Evolutionary conservation across 495 filamentous ascomycete genomes (phyloP).

Genomic region (Lasiosphaeria ovina): DNA sequence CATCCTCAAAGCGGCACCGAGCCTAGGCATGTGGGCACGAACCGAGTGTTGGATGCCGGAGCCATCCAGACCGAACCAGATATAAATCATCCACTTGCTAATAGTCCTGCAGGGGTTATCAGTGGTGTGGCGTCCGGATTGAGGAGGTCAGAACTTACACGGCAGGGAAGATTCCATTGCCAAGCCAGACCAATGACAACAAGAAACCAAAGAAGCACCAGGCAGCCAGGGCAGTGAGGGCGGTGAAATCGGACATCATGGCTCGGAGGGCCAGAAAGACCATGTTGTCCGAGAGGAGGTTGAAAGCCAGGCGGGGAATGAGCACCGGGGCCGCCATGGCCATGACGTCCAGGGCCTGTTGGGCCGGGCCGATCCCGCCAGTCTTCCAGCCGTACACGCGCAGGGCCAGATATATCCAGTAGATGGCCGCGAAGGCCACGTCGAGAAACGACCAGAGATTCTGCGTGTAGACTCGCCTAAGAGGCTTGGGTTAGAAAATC

Average conservation of each 20-base stretch:
- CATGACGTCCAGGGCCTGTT: constrained; percentile 65
- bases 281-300: constrained; percentile 69
- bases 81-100: constrained; percentile 77
- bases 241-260: constrained; percentile 72
- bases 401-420: constrained; percentile 56
- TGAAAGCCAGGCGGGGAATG: constrained; percentile 71
- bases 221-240: constrained; percentile 60
- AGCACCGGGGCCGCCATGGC: constrained; percentile 68
- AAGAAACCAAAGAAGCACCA: constrained; percentile 76
- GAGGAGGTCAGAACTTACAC: constrained; percentile 28
- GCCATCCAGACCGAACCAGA: constrained; percentile 76
- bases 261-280: constrained; percentile 67
- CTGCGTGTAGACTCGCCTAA: constrained; percentile 72
- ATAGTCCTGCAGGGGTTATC: constrained; percentile 49
- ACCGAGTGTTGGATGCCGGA: constrained; percentile 65
- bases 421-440: constrained; percentile 62
- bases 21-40: constrained; percentile 6
- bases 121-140: constrained; percentile 8
- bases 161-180: constrained; percentile 42
- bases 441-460: constrained; percentile 80
- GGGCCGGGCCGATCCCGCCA: constrained; percentile 33
- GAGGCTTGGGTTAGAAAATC: constrained; percentile 9
- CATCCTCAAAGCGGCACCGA: neutral
- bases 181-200: constrained; percentile 68
- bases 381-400: constrained; percentile 56